Conservation (phyloP, 2,329 filamentous ascomycete genomes). For the Fusarium oligoseptatum region DNA sequence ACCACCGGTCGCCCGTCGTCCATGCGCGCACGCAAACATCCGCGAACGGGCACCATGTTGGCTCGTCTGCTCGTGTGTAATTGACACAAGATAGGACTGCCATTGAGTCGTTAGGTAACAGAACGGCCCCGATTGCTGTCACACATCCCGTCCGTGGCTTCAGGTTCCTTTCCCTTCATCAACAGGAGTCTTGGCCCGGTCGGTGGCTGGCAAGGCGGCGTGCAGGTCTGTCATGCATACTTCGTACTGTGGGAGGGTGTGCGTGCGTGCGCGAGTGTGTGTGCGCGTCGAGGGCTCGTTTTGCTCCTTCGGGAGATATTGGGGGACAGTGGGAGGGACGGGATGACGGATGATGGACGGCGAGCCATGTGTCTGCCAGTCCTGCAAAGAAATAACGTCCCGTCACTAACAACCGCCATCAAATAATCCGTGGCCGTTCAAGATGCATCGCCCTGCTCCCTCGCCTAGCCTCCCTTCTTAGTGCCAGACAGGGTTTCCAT, state of each 20-base stretch:
- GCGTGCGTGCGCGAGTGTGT: neutral
- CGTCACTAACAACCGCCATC: constrained; percentile 27
- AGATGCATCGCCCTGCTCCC: neutral
- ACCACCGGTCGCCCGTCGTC: constrained; percentile 4
- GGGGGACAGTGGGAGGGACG: constrained; percentile 26
- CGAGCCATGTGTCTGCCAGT: constrained; percentile 26
- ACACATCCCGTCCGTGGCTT: constrained; percentile 6
- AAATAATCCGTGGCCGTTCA: constrained; percentile 10
- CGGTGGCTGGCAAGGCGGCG: constrained; percentile 25
- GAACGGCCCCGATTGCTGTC: constrained; percentile 12
- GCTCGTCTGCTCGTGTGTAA: neutral
- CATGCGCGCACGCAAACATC: constrained; percentile 8
- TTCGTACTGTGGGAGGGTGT: constrained; percentile 8
- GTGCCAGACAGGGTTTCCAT: neutral
- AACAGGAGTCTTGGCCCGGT: neutral
- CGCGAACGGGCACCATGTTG: constrained; percentile 4
- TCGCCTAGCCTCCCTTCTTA: neutral
- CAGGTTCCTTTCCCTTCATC: constrained; percentile 3
- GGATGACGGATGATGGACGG: constrained; percentile 31
- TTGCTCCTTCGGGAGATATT: constrained; percentile 7
- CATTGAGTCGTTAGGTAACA: constrained; percentile 1
- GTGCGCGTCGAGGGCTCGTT: neutral
- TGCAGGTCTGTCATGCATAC: constrained; percentile 42
- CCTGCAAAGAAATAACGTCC: constrained; percentile 15
- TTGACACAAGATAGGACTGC: neutral